Evolutionary conservation across 225 moss, liverwort and hornwort genomes (phyloP).

Genomic region (Sphagnum contortum): DNA sequence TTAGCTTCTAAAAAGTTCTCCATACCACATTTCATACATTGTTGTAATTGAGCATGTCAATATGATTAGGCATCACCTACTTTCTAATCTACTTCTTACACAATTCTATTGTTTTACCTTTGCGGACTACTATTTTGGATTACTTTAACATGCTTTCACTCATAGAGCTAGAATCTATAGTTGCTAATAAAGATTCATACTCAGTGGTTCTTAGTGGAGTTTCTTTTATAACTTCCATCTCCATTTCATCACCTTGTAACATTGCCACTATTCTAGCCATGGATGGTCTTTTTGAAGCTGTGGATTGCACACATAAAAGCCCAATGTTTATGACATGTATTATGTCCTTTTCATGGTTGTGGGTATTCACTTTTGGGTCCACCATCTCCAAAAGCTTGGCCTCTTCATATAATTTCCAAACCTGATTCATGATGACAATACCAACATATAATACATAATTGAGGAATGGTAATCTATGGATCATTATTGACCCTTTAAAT

Average conservation of each 20-base stretch:
- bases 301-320: constrained; percentile 36
- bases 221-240: too few species aligned
- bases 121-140: too few species aligned
- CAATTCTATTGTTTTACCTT: too few species aligned
- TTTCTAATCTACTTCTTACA: too few species aligned
- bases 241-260: constrained; percentile 16
- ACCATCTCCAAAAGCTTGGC: constrained; percentile 15
- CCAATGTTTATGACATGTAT: constrained; percentile 27
- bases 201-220: too few species aligned
- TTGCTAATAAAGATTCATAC: too few species aligned
- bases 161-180: too few species aligned
- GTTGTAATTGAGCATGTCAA: too few species aligned
- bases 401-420: constrained; percentile 41
- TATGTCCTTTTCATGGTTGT: constrained; percentile 29
- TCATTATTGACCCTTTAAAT: not conserved
- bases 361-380: constrained; percentile 24
- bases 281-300: constrained; percentile 21
- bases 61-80: too few species aligned
- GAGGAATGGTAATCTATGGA: not conserved
- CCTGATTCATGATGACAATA: constrained; percentile 9
- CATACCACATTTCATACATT: too few species aligned
- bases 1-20: too few species aligned
- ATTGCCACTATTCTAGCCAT: constrained; percentile 30
- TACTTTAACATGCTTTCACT: too few species aligned
- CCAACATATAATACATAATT: not conserved